Evolutionary conservation across 805 yeast species (phyloP).

Genomic region (Kurtzmaniella cleridarum): DNA sequence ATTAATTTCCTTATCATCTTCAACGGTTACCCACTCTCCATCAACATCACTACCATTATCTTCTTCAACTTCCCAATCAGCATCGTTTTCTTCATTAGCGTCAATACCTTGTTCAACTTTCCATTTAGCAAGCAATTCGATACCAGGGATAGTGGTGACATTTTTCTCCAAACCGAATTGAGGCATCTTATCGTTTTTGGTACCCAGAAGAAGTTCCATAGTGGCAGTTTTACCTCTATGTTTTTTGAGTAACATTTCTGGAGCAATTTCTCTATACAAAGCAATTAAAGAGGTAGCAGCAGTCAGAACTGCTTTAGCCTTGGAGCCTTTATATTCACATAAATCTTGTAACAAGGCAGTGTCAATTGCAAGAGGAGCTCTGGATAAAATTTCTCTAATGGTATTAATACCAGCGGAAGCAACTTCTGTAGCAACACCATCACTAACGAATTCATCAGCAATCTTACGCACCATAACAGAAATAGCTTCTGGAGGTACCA

Average conservation of each 20-base stretch:
- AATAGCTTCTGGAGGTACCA: conserved; percentile 93
- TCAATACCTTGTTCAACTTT: conserved; percentile 53
- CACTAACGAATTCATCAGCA: conserved; percentile 96
- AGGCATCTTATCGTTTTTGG: conserved; percentile 21
- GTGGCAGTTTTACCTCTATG: conserved; percentile 93
- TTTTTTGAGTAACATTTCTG: conserved; percentile 84
- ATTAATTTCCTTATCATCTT: conserved; percentile 71
- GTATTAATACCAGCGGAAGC: conserved; percentile 98
- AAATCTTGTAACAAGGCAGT: conserved; percentile 83
- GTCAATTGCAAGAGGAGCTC: conserved; percentile 94
- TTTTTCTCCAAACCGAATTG: conserved; percentile 72
- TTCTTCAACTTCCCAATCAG: conserved; percentile 57
- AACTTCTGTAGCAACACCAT: conserved; percentile 97
- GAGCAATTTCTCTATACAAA: conserved; percentile 90
- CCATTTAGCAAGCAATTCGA: conserved; percentile 89
- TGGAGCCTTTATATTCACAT: conserved; percentile 85
- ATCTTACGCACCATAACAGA: conserved; percentile 78
- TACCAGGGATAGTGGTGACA: conserved; percentile 79
- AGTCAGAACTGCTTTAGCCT: conserved; percentile 87
- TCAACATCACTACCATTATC: conserved; percentile 57
- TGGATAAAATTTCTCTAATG: conserved; percentile 83
- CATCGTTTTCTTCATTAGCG: conserved; percentile 46
- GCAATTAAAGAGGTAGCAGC: conserved; percentile 88
- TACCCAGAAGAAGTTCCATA: conserved; percentile 59
- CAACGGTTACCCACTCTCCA: conserved; percentile 90